Evolutionary conservation across 2,329 filamentous ascomycete species (phyloP).

Genomic region (Neonectria coccinea): DNA sequence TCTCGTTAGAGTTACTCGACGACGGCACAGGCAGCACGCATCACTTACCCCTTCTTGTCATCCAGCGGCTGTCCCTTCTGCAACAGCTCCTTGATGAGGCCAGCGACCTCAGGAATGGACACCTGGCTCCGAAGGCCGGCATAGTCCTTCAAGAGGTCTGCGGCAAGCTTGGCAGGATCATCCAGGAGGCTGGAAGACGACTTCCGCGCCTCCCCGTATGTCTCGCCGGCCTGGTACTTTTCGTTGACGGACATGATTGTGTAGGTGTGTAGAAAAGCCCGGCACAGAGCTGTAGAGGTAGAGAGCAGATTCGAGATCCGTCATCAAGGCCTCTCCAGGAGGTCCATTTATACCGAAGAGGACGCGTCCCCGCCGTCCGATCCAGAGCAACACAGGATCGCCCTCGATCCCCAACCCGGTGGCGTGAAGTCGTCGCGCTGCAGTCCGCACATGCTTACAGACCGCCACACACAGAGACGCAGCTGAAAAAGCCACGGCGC

Average conservation of each 20-base stretch:
- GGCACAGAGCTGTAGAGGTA: neutral
- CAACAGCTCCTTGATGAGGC: slow-evolving; percentile 48
- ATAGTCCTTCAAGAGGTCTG: slow-evolving; percentile 50
- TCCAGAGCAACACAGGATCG: neutral
- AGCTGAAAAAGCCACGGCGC: neutral
- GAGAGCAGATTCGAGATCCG: neutral
- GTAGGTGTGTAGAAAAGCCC: neutral
- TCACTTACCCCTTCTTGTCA: slow-evolving; percentile 63
- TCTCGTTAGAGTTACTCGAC: slow-evolving; percentile 28
- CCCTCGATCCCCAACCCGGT: neutral
- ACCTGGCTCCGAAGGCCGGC: slow-evolving; percentile 45
- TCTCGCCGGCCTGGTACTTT: slow-evolving; percentile 54
- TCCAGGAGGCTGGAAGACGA: slow-evolving; percentile 45
- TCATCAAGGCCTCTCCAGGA: neutral
- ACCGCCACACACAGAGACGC: neutral
- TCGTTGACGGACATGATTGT: slow-evolving; percentile 49
- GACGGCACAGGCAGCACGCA: neutral
- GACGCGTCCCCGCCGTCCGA: neutral
- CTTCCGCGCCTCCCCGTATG: slow-evolving; percentile 47
- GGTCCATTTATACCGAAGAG: slow-evolving; percentile 29
- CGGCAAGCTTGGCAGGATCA: slow-evolving; percentile 51
- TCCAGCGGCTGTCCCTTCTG: slow-evolving; percentile 65
- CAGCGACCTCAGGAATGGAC: slow-evolving; percentile 45
- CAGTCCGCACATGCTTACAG: neutral
- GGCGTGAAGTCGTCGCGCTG: neutral